Evolutionary conservation across 2,329 filamentous ascomycete genomes (phyloP).

Genomic region (Diaporthe ilicicola): DNA sequence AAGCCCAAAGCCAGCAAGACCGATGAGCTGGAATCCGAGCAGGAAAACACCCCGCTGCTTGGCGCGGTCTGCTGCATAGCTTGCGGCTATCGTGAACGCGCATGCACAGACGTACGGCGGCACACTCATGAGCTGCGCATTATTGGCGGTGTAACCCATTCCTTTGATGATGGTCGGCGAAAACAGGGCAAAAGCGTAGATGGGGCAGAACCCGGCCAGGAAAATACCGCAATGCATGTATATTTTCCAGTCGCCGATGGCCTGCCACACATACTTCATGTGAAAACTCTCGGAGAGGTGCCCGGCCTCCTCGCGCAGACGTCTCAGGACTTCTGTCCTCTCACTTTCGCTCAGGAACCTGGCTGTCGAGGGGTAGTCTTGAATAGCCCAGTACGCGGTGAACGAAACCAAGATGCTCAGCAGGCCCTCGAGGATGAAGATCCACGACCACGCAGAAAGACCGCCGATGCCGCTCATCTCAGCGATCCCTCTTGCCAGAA

Average conservation of each 20-base stretch:
- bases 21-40: conserved; percentile 55
- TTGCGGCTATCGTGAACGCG: conserved; percentile 58
- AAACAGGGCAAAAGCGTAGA: conserved; percentile 69
- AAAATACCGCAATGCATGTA: conserved; percentile 68
- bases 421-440: conserved; percentile 76
- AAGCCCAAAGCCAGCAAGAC: conserved; percentile 56
- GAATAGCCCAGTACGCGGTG: conserved; percentile 47
- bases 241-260: conserved; percentile 66
- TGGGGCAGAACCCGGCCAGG: conserved; percentile 66
- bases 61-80: conserved; percentile 46
- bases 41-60: conserved; percentile 47
- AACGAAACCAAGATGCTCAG: conserved; percentile 58
- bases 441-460: conserved; percentile 76
- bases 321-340: conserved; percentile 50
- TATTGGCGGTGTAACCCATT: conserved; percentile 58
- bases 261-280: conserved; percentile 61
- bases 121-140: conserved; percentile 69
- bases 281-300: conserved; percentile 65
- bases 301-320: conserved; percentile 53
- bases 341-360: conserved; percentile 57
- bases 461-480: conserved; percentile 63
- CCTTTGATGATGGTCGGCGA: conserved; percentile 67
- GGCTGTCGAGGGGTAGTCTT: conserved; percentile 65
- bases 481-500: conserved; percentile 67
- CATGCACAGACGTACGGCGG: conserved; percentile 69